Conservation (phyloP, 2,329 filamentous ascomycete species). For the Ceratocystis huliohia region DNA sequence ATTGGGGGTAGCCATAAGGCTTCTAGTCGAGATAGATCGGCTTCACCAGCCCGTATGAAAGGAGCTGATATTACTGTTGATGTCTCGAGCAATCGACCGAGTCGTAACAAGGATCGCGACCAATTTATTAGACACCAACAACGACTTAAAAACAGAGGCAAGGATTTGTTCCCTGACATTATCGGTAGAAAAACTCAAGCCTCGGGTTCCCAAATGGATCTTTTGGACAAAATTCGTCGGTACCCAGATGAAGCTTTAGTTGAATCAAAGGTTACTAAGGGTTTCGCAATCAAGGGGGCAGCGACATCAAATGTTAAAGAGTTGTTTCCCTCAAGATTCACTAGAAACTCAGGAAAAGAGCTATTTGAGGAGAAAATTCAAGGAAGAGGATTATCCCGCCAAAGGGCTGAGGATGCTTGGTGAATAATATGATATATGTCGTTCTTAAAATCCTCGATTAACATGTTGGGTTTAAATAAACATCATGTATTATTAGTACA, state of each 20-base stretch:
- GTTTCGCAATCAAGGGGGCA: slow-evolving; percentile 19
- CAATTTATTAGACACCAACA: slow-evolving; percentile 29
- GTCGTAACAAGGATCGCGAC: slow-evolving; percentile 29
- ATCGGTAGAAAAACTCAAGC: slow-evolving; percentile 23
- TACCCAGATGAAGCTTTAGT: background rate
- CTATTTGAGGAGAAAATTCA: slow-evolving; percentile 50
- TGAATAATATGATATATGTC: slow-evolving; percentile 28
- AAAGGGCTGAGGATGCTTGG: slow-evolving; percentile 59
- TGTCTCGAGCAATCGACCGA: slow-evolving; percentile 21
- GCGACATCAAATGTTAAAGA: slow-evolving; percentile 16
- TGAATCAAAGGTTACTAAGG: background rate
- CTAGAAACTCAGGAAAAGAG: slow-evolving; percentile 51
- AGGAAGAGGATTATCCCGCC: slow-evolving; percentile 45
- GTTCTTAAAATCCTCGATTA: slow-evolving; percentile 29
- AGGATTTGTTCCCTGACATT: slow-evolving; percentile 33
- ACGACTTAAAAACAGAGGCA: slow-evolving; percentile 25
- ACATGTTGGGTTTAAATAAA: background rate
- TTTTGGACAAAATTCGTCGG: slow-evolving; percentile 1
- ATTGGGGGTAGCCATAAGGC: slow-evolving; percentile 23
- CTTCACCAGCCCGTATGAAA: slow-evolving; percentile 38
- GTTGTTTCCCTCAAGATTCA: slow-evolving; percentile 20
- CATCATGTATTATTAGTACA: background rate
- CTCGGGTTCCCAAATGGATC: slow-evolving; percentile 12
- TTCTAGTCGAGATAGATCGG: slow-evolving; percentile 36
- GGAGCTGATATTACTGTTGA: slow-evolving; percentile 20